Percentiles rank a stretch among this genome's conserved stretches.
phyloP scores from a whole-genome alignment of 2,329 filamentous ascomycete species.

The Metarhizium humberi region DNA sequence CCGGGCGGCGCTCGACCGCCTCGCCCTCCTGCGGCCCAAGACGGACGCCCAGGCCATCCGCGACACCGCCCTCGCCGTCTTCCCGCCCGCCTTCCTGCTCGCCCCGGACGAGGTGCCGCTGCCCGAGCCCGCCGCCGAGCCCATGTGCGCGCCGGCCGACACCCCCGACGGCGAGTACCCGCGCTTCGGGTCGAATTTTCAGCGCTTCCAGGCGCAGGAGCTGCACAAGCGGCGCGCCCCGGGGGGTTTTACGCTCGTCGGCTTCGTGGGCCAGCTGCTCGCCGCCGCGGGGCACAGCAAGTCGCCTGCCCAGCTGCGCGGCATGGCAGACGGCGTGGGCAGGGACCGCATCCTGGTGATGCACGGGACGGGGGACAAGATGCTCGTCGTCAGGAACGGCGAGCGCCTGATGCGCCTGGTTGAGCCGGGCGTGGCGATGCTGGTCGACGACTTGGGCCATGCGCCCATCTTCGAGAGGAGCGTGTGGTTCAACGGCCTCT shows the following conservation, averaged over 20 bases:
- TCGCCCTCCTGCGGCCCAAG: conserved; percentile 58
- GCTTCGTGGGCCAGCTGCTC: conserved; percentile 68
- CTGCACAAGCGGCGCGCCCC: conserved; percentile 58
- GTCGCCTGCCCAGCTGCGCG: conserved; percentile 50
- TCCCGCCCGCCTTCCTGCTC: conserved; percentile 53
- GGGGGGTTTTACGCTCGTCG: conserved; percentile 50
- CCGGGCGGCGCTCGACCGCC: conserved; percentile 52
- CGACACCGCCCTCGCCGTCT: conserved; percentile 57
- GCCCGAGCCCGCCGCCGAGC: conserved; percentile 34
- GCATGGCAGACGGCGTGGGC: conserved; percentile 60
- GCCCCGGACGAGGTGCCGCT: conserved; percentile 46
- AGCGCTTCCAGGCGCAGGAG: conserved; percentile 75
- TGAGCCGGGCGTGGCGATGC: conserved; percentile 47
- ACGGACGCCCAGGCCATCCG: conserved; percentile 56
- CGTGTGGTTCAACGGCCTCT: conserved; percentile 55
- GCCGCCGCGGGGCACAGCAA: conserved; percentile 78
- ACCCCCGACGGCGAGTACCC: conserved; percentile 29
- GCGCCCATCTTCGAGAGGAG: conserved; percentile 64
- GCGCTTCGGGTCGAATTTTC: conserved; percentile 64
- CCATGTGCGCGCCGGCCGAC: conserved; percentile 23
- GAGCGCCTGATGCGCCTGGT: conserved; percentile 58
- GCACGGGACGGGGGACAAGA: conserved; percentile 67
- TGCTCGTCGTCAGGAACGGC: conserved; percentile 67
- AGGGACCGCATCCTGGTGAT: conserved; percentile 66
- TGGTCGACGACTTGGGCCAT: conserved; percentile 68